These are phyloP conservation scores for Diplodia intermedia DNA, from an alignment of 2,329 filamentous ascomycete species.

Conservation along the genomic window DNA sequence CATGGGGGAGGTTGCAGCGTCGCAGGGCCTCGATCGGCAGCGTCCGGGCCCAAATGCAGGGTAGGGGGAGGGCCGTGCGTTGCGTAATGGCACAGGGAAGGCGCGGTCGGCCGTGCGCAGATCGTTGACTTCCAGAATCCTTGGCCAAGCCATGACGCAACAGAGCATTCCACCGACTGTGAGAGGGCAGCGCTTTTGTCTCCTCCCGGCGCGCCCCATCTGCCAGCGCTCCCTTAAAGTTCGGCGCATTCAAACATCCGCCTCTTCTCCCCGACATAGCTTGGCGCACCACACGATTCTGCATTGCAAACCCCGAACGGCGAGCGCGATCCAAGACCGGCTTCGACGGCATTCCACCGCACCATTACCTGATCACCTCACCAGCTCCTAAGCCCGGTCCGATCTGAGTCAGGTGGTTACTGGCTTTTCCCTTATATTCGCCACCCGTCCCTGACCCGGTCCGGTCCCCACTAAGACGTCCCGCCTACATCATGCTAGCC, in stretches of 20 bases:
- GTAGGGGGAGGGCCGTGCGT: slow-evolving; percentile 16
- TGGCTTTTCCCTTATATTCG: slow-evolving; percentile 32
- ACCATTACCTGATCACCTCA: slow-evolving; percentile 29
- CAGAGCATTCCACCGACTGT: slow-evolving; percentile 23
- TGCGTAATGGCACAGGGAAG: slow-evolving; percentile 20
- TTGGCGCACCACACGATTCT: slow-evolving; percentile 12
- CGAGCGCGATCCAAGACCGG: slow-evolving; percentile 2
- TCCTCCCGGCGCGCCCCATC: slow-evolving; percentile 10
- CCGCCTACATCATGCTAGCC: slow-evolving; percentile 32
- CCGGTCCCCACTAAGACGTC: slow-evolving; percentile 27
- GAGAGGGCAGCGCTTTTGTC: slow-evolving; percentile 16
- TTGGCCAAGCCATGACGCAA: slow-evolving; percentile 30
- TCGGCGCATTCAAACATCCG: slow-evolving; percentile 20
- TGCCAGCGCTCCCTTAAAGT: slow-evolving; percentile 24
- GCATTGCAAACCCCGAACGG: slow-evolving; percentile 16
- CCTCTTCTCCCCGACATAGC: slow-evolving; percentile 12
- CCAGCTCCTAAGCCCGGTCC: slow-evolving; percentile 25
- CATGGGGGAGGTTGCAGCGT: slow-evolving; percentile 21
- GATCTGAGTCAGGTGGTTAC: slow-evolving; percentile 30
- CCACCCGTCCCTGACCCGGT: slow-evolving; percentile 33
- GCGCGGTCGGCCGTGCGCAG: slow-evolving; percentile 17
- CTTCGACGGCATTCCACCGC: slow-evolving; percentile 30
- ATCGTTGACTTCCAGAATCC: slow-evolving; percentile 32
- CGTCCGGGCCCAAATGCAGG: slow-evolving; percentile 29
- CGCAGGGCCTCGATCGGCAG: slow-evolving; percentile 30